Conservation (phyloP, 352 stramenopile genomes). For the Globisporangium abappressorium region DNA sequence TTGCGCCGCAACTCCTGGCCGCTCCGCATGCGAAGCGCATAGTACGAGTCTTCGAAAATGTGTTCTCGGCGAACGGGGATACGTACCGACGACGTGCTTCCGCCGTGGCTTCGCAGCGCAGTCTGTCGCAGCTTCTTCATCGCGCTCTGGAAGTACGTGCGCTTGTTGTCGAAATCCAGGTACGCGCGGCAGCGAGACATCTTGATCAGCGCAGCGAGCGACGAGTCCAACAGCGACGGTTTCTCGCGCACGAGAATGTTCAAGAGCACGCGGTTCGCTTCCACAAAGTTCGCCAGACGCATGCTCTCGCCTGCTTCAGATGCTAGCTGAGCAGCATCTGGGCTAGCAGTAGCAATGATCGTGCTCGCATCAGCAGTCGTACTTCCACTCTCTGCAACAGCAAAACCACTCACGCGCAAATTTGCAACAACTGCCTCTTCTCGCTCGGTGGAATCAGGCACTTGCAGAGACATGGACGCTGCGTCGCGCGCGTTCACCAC, state of each 20-base stretch:
- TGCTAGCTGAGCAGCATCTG: constrained; percentile 25
- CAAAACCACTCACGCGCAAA: constrained; percentile 58
- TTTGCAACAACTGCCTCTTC: constrained; percentile 80
- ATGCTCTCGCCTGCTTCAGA: constrained; percentile 65
- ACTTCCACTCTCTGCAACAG: constrained; percentile 29
- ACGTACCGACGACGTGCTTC: constrained; percentile 88
- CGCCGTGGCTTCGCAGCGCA: constrained; percentile 81
- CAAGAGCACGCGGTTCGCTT: constrained; percentile 94
- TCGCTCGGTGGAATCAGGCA: constrained; percentile 70
- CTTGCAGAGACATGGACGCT: constrained; percentile 66
- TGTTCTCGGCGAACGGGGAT: constrained; percentile 92
- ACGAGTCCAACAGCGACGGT: constrained; percentile 94
- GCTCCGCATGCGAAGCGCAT: constrained; percentile 95
- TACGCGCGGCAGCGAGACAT: constrained; percentile 93
- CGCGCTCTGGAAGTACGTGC: constrained; percentile 97
- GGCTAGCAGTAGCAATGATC: constrained; percentile 6
- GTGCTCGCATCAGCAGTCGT: constrained; percentile 17
- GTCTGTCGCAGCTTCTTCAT: constrained; percentile 89
- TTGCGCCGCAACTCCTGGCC: constrained; percentile 96
- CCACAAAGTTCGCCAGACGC: constrained; percentile 91
- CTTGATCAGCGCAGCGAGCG: constrained; percentile 94
- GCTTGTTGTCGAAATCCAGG: constrained; percentile 99
- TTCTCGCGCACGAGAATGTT: constrained; percentile 98
- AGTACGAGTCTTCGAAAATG: constrained; percentile 99
- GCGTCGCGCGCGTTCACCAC: constrained; percentile 94